These are phyloP conservation scores for Hymenoscyphus salicellus DNA, from an alignment of 2,329 filamentous ascomycete species.

Conservation along the genomic window DNA sequence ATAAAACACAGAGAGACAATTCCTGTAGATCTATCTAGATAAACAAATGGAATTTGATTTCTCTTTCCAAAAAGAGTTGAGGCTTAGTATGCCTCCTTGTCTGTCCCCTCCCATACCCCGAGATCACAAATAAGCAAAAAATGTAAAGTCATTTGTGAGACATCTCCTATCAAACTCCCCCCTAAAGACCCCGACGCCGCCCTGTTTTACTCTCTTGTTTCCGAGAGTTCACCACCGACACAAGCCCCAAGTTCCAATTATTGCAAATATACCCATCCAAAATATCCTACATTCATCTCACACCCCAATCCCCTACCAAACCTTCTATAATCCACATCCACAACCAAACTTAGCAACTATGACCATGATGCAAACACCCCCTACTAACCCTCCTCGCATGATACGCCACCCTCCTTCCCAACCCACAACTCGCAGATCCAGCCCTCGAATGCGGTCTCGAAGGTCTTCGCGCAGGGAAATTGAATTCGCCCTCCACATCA, in stretches of 20 bases:
- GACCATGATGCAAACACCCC: constrained; percentile 11
- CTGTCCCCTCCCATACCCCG: background rate
- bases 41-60: background rate
- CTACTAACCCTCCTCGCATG: constrained; percentile 32
- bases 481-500: constrained; percentile 19
- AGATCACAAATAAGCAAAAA: background rate
- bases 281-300: too few species aligned
- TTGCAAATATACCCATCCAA: background rate
- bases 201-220: too few species aligned
- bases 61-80: background rate
- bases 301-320: too few species aligned
- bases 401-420: constrained; percentile 25
- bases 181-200: too few species aligned
- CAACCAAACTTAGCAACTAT: background rate
- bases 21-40: background rate
- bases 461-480: constrained; percentile 13
- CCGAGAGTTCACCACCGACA: background rate
- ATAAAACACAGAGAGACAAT: background rate
- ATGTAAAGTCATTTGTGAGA: background rate
- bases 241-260: background rate
- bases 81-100: background rate
- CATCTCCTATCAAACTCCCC: background rate
- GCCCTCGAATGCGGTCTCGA: constrained; percentile 20
- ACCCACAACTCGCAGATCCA: constrained; percentile 24
- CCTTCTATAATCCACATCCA: background rate